A percentile compares a stretch with the other conserved stretches of the same genome.
phyloP scores from a whole-genome alignment of 139 green algal species.

The Chlamydomonas schloesseri region DNA sequence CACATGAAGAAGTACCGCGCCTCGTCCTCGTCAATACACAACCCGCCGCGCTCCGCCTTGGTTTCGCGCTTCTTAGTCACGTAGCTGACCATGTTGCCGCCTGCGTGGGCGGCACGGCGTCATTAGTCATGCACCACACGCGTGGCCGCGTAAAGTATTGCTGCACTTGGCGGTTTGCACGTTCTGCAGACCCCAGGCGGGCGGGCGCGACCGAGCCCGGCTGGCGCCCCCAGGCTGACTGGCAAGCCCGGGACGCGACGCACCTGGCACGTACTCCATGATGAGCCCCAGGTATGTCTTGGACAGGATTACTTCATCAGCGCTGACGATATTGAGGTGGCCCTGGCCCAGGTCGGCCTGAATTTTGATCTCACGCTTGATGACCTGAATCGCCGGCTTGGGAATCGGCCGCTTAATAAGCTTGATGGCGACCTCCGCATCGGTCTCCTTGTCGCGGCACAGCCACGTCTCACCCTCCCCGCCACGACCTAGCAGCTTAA shows the following conservation, averaged over 20 bases:
- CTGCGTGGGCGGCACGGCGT: slow-evolving; percentile 10
- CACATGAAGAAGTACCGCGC: slow-evolving; percentile 75
- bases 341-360: slow-evolving; percentile 71
- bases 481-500: slow-evolving; percentile 66
- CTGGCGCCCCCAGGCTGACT: no score
- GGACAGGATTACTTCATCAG: slow-evolving; percentile 71
- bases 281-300: slow-evolving; percentile 68
- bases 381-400: slow-evolving; percentile 67
- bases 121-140: no score
- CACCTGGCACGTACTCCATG: slow-evolving; percentile 77
- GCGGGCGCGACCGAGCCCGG: no score
- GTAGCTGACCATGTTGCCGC: slow-evolving; percentile 72
- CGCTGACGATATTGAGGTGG: slow-evolving; percentile 76
- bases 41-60: slow-evolving; percentile 49
- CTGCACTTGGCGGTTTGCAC: no score
- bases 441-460: slow-evolving; percentile 52
- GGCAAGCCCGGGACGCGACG: background rate
- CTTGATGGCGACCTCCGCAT: slow-evolving; percentile 69
- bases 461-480: slow-evolving; percentile 76
- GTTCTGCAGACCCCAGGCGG: no score
- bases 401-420: slow-evolving; percentile 74
- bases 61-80: slow-evolving; percentile 68
- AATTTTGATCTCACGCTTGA: slow-evolving; percentile 79
- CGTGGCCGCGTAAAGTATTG: no score
- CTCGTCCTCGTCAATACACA: slow-evolving; percentile 76